A percentile compares a stretch with the other conserved stretches of the same genome.
phyloP scores from a whole-genome alignment of 768 basidiomycete genomes.

The Hemileccinum rubropunctum region DNA sequence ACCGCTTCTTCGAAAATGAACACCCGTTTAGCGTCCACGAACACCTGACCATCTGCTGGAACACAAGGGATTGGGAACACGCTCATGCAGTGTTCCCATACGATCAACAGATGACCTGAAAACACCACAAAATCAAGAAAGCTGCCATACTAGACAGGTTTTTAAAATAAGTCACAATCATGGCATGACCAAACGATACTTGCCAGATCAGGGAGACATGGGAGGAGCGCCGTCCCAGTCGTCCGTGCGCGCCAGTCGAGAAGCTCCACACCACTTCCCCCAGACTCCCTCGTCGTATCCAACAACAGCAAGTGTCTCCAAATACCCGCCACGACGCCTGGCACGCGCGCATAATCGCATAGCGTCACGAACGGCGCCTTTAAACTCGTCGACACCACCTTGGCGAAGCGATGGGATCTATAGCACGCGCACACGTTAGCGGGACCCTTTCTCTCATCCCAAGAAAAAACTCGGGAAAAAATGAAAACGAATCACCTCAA shows the following conservation, averaged over 20 bases:
- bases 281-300: constrained; percentile 20
- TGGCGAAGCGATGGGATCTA: constrained; percentile 17
- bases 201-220: constrained; percentile 20
- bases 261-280: constrained; percentile 24
- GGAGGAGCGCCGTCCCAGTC: constrained; percentile 24
- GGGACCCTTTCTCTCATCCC: too few relatives aligned
- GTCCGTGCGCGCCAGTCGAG: constrained; percentile 27
- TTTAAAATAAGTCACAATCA: background rate
- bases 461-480: background rate
- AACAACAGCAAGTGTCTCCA: constrained; percentile 23
- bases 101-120: constrained; percentile 19
- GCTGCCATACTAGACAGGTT: constrained; percentile 17
- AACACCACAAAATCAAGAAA: constrained; percentile 28
- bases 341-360: constrained; percentile 22
- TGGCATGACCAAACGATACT: background rate
- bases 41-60: constrained; percentile 19
- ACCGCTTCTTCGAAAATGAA: constrained; percentile 28
- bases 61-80: constrained; percentile 24
- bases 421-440: background rate
- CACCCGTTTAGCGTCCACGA: constrained; percentile 22
- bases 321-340: constrained; percentile 23
- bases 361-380: constrained; percentile 21
- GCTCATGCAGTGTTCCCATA: constrained; percentile 29
- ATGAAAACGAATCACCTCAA: constrained; percentile 3
- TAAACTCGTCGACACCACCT: constrained; percentile 17